Base-by-base conservation (phyloP, 139 green algal species). In the Asterochloris erici region DNA sequence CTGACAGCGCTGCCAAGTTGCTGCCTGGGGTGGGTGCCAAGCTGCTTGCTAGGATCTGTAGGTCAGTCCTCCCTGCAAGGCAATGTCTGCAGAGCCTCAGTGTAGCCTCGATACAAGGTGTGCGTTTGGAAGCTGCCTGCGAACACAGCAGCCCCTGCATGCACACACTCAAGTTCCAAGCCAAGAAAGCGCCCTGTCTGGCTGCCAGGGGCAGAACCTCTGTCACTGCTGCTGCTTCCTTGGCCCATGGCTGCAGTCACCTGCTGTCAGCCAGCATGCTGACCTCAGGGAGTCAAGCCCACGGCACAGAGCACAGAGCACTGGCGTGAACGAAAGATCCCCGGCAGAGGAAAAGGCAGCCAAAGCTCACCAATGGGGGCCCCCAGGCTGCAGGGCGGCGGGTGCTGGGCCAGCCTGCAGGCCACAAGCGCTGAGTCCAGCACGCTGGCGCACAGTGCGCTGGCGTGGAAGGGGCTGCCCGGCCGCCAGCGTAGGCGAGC, bases 401-500 rank as follows among this genome's bases (percentile, higher is more conserved):
- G 61, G 47, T 71, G 38, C 19, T 29, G 61, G 11, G 63, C 64
- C 38, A 83, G 68, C 29, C 79, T 61, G 79, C 76, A 83, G 79
- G 79, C 66, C 68, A 83, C 66, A 10, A 68, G 76, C 21, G 76
- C 61, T 26, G 64, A 77, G 79, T 83, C 79, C 23, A 83, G 66
- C 17, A 73, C 68, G 19, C 66, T 13, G 27, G 68, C 79, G 26
- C 64, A 77, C 79, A 83, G 17, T 9, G 79, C 79, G 63, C 66
- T 77, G 68, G 68, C 64, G 29, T 83, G 79, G 38, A 83, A 83
- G 4, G 29, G 21, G 64, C 28, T 66, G 29, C 64, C 66, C 16
- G 29, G 68, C 10, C 38, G 64, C 79, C 79, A 83, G 29, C 28
- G 19, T 28, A 83, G 68, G 79, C 76, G 79, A 21, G 79, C 66